Evolutionary conservation across 2,329 filamentous ascomycete species (phyloP).

Genomic region (Claviceps sorghi): DNA sequence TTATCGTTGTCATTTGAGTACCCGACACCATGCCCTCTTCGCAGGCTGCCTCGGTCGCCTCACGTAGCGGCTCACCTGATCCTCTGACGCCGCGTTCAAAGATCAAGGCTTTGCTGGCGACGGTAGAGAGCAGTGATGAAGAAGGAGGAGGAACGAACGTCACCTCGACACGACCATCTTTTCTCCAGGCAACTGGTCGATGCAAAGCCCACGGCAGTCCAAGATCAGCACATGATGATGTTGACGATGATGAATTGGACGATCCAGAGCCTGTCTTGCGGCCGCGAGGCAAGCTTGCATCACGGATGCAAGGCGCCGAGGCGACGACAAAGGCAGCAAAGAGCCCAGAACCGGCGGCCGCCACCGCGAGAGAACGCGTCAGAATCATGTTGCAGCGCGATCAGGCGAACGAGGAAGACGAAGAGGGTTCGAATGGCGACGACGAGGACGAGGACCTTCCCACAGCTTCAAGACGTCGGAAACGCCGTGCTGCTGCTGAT

Average conservation of each 20-base stretch:
- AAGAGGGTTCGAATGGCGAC: constrained; percentile 12
- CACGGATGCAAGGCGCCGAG: constrained; percentile 39
- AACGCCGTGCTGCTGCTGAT: constrained; percentile 20
- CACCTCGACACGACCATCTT: constrained; percentile 5
- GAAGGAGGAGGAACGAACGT: constrained; percentile 17
- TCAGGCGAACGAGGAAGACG: constrained; percentile 12
- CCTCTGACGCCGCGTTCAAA: constrained; percentile 39
- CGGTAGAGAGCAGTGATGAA: constrained; percentile 35
- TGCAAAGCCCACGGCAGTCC: not conserved
- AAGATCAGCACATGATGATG: constrained; percentile 15
- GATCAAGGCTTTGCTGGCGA: constrained; percentile 37
- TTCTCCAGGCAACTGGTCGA: not conserved
- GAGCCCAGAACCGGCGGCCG: constrained; percentile 7
- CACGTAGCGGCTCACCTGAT: constrained; percentile 26
- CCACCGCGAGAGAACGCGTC: constrained; percentile 26
- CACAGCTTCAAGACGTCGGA: constrained; percentile 25
- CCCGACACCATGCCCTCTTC: constrained; percentile 32
- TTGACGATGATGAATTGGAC: constrained; percentile 26
- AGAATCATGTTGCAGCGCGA: constrained; percentile 23
- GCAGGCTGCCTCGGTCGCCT: constrained; percentile 30
- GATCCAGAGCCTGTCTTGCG: constrained; percentile 23
- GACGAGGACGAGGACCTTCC: constrained; percentile 23
- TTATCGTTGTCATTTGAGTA: not conserved
- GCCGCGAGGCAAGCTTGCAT: constrained; percentile 50
- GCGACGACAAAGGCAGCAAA: constrained; percentile 5